Conservation (phyloP, 2,329 filamentous ascomycete genomes). For the Rhinocladiella similis region DNA sequence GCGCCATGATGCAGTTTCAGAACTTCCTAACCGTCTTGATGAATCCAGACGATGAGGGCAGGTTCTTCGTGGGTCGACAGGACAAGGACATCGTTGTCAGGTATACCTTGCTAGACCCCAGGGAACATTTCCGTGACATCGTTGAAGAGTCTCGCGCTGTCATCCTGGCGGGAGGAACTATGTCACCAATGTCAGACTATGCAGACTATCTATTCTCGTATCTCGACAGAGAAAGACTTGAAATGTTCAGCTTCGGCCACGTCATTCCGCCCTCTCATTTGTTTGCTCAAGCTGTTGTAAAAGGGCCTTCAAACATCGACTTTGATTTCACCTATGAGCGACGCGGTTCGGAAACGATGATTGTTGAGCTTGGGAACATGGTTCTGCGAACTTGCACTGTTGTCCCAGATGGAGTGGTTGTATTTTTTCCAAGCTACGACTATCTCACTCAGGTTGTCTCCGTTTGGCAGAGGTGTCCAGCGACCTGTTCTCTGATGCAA, state of each 20-base stretch:
- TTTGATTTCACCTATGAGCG: constrained; percentile 90
- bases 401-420: constrained; percentile 85
- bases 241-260: constrained; percentile 87
- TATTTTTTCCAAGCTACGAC: constrained; percentile 94
- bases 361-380: constrained; percentile 71
- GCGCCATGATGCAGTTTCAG: constrained; percentile 62
- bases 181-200: constrained; percentile 97
- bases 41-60: constrained; percentile 72
- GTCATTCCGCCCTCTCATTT: constrained; percentile 84
- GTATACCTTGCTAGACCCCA: constrained; percentile 88
- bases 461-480: constrained; percentile 56
- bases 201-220: constrained; percentile 81
- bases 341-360: constrained; percentile 67
- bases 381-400: constrained; percentile 69
- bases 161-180: constrained; percentile 89
- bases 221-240: constrained; percentile 62
- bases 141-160: constrained; percentile 82
- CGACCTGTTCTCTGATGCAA: constrained; percentile 10
- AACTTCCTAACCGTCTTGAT: constrained; percentile 78
- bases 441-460: constrained; percentile 76
- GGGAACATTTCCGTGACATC: constrained; percentile 85
- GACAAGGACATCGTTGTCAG: constrained; percentile 62
- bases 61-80: constrained; percentile 56
- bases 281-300: constrained; percentile 70
- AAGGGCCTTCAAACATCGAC: constrained; percentile 48